Percentiles rank a stretch among this genome's conserved stretches.
These are phyloP conservation scores for Paxillus involutus DNA, from an alignment of 768 basidiomycete genomes.

Conservation along the genomic window DNA sequence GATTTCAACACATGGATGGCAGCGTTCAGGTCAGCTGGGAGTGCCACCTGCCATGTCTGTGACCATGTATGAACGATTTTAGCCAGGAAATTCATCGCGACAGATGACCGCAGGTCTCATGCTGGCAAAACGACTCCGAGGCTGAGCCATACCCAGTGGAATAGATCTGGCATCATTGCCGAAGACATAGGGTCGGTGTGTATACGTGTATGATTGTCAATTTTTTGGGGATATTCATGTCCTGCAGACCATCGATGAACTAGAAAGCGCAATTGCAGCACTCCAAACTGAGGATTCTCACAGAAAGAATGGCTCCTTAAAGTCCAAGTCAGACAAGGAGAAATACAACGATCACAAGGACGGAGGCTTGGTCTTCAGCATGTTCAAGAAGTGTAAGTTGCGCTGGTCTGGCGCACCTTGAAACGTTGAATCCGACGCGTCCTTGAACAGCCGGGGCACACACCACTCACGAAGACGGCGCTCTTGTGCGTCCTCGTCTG, in stretches of 20 bases:
- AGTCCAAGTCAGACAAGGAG: constrained; percentile 44
- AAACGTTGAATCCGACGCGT: constrained; percentile 1
- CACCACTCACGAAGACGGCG: constrained; percentile 28
- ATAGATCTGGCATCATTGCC: constrained; percentile 49
- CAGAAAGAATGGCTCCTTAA: constrained; percentile 36
- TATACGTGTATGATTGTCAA: constrained; percentile 10
- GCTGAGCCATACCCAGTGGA: constrained; percentile 45
- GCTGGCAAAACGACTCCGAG: constrained; percentile 37
- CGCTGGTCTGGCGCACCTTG: background rate
- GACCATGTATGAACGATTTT: constrained; percentile 17
- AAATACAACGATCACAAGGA: constrained; percentile 37
- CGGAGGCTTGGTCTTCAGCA: constrained; percentile 43
- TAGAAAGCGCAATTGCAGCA: constrained; percentile 53
- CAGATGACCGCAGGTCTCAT: constrained; percentile 36
- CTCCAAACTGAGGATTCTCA: constrained; percentile 39
- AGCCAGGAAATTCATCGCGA: constrained; percentile 59
- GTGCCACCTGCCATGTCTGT: background rate
- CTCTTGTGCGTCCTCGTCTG: constrained; percentile 12
- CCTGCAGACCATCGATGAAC: constrained; percentile 53
- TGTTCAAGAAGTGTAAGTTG: constrained; percentile 61
- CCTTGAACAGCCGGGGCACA: constrained; percentile 18
- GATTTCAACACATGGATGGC: constrained; percentile 78
- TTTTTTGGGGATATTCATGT: constrained; percentile 2
- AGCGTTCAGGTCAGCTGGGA: constrained; percentile 59
- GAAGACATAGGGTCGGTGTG: constrained; percentile 70